Evolutionary conservation across 2,329 filamentous ascomycete genomes (phyloP), one percentile per base, ranked within the genome.

Genomic region (Nannizzia gypsea): DNA sequence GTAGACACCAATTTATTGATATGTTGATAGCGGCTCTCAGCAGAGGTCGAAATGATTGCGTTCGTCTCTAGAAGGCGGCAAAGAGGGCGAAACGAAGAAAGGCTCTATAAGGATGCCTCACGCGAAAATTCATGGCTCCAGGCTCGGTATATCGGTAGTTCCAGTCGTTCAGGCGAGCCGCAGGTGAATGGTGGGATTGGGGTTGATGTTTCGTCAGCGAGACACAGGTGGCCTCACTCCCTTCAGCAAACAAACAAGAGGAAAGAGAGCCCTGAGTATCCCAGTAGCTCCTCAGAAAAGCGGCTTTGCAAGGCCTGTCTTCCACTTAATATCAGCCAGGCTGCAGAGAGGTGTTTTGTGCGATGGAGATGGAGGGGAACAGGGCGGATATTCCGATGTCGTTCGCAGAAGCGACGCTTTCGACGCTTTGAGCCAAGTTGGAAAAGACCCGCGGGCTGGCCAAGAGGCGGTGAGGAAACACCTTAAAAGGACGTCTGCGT

Each of bases 401-500:
- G 44, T 50, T 50, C 44, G 20, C 20, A 15, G 44, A 56, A 60
- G 56, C 34, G 34, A 40, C 44, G 40, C 26, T 56, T 26, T 40
- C 44, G 58, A 17, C 54, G 15, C 36, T 44, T 38, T 26, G 15
- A 17, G 38, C 15, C 38, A 42, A 42, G 38, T 42, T 42, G 38
- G 38, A 42, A 34, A 34, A 20, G 42, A 31, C 50, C 50, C 50
- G 50, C 50, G 50, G 26, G 50, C 56, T 22, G 48, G 59, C 61
- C 63, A 63, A 64, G 60, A 64, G 58, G 61, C 61, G 60, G 63
- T 63, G 63, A 64, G 54, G 31, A 46, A 58, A 42, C 50, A 54
- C 26, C 26, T 54, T 34, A 42, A 42, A 42, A 42, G 38, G 38
- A 42, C 38, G 5, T 42, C 38, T 42, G 13, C 6, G 6, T 26